Evolutionary conservation across 495 filamentous ascomycete species (phyloP).

Genomic region (Evansstolkia leycettana): DNA sequence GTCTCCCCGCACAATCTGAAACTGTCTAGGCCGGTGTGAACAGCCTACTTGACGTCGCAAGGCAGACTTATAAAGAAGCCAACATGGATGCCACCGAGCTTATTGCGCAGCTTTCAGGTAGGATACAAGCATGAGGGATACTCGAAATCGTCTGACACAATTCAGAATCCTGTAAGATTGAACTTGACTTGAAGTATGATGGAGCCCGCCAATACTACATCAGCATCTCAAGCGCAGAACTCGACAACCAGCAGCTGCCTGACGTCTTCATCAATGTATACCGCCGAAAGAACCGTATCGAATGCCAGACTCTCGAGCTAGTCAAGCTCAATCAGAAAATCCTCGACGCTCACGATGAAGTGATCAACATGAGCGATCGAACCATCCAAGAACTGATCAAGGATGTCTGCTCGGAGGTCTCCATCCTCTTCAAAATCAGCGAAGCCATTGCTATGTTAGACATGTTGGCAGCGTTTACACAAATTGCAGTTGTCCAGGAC

Average conservation of each 20-base stretch:
- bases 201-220: conserved; percentile 69
- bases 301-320: conserved; percentile 77
- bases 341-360: conserved; percentile 66
- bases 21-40: conserved; percentile 60
- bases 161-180: conserved; percentile 45
- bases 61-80: conserved; percentile 75
- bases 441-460: conserved; percentile 85
- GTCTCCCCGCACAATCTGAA: conserved; percentile 2
- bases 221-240: conserved; percentile 48
- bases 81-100: conserved; percentile 65
- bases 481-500: conserved; percentile 62
- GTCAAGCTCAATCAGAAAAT: conserved; percentile 68
- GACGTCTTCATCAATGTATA: conserved; percentile 68
- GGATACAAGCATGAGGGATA: conserved; percentile 2
- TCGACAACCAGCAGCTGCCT: conserved; percentile 49
- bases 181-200: conserved; percentile 62
- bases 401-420: conserved; percentile 52
- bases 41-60: conserved; percentile 75
- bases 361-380: conserved; percentile 58
- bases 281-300: conserved; percentile 57
- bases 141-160: conserved; percentile 15
- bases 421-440: conserved; percentile 61
- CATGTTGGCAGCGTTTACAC: conserved; percentile 76
- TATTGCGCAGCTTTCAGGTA: conserved; percentile 50
- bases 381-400: conserved; percentile 58